Evolutionary conservation across 768 basidiomycete species (phyloP).

Genomic region (Lactifluus rugatus): DNA sequence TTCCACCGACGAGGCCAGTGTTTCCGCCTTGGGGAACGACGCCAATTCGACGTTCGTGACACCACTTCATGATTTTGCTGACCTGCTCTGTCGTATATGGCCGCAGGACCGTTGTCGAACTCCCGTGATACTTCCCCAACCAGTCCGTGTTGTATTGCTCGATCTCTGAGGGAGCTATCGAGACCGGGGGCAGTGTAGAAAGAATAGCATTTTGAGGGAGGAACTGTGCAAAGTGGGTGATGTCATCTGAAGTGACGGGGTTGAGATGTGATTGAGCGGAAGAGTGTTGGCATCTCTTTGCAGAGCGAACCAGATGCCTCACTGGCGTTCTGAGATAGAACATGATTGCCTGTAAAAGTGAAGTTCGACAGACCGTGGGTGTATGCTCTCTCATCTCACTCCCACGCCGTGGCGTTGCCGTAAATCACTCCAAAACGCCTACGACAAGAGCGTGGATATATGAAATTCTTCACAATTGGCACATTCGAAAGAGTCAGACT

Average conservation of each 20-base stretch:
- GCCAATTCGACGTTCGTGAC: constrained; percentile 70
- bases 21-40: constrained; percentile 98
- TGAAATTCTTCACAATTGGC: too few species aligned
- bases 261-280: constrained; percentile 21
- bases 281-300: constrained; percentile 21
- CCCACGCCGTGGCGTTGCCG: not conserved
- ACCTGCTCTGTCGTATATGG: constrained; percentile 86
- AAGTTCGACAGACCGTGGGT: not conserved
- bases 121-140: constrained; percentile 93
- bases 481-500: too few species aligned
- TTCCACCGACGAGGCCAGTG: constrained; percentile 94
- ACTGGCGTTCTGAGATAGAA: constrained; percentile 2
- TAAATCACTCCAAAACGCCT: too few species aligned
- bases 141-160: constrained; percentile 80
- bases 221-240: constrained; percentile 58
- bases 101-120: constrained; percentile 74
- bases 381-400: not conserved
- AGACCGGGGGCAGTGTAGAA: constrained; percentile 49
- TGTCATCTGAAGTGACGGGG: constrained; percentile 45
- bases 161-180: constrained; percentile 52
- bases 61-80: constrained; percentile 79
- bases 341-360: not conserved
- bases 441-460: too few species aligned
- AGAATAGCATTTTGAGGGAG: constrained; percentile 56
- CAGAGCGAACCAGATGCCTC: not conserved